Evolutionary conservation across 441 rosid species (phyloP), one percentile per base, ranked within the genome.

Genomic region (Geranium incanum): DNA sequence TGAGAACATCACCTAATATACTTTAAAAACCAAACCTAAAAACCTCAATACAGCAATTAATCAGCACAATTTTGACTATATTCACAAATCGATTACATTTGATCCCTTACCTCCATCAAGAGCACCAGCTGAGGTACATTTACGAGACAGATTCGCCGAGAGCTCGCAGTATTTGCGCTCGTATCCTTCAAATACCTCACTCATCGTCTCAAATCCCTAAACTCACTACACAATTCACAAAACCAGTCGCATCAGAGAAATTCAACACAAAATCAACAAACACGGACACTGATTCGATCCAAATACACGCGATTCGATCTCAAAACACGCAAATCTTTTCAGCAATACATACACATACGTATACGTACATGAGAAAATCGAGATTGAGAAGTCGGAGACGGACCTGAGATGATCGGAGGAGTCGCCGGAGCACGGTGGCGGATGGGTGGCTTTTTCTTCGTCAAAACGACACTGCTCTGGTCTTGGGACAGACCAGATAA

Each of bases 401-500:
- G 66, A 57, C 60, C 8, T 39, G 28, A 62, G 33, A 6, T 5
- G 38, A 36, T n/a, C 37, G 52, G 37, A 3, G 69, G 6, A 48
- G 65, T 36, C 39, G 69, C 16, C 69, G 50, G 65, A 62, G 70
- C 70, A 11, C 72, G 68, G 60, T 4, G 7, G 19, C 55, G 43
- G 45, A 19, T 50, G 11, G 39, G 64, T 21, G 48, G 66, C 13
- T 7, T 6, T 62, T 28, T 62, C 66, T 23, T n/a, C 28, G 28
- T 23, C 28, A 21, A 18, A 19, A 63, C 67, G 67, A 63, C 67
- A 63, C 28, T 23, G 67, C 13, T 63, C 38, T 63, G 67, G 33
- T 28, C 33, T 28, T 28, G 33, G 3, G 33, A 28, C 33, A 28
- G 33, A 28, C 33, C 33, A 28, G 33, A 28, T 62, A 62, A 62